Base-by-base conservation (phyloP, 345 rosid species). In the Pugionium cornutum region DNA sequence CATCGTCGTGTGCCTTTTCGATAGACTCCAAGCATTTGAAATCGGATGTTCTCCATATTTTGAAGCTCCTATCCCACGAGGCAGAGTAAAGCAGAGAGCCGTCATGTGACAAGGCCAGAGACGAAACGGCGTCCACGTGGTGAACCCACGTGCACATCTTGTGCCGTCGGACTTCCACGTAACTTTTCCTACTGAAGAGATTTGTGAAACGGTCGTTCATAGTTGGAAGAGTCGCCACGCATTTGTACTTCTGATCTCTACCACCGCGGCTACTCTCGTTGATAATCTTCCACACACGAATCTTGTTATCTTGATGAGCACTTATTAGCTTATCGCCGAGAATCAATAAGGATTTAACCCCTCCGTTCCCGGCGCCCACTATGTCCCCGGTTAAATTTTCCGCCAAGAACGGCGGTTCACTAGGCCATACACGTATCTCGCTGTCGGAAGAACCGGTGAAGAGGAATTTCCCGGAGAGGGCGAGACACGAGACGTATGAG, bases 1-100 rank as follows among this genome's bases (percentile, higher is more conserved):
- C 92, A 9, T 90, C 97, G 0, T 87, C 87, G 28, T 87, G 95
- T 0, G 95, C 92, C 10, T 76, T 69, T 6, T 55, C 68, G 0
- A 83, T 79, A 0, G 95, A 90, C 52, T 87, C 90, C 33, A 87
- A 40, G 64, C 97, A 87, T 72, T 68, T 75, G 73, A 79, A 83
- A 42, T 86, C 80, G 9, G 82, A 69, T 0, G 83, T 76, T 62
- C 87, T 72, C 97, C 97, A 90, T 8, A 84, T 76, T 69, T 90
- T 87, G 72, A 87, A 76, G 9, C 87, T 76, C 58, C 88, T 37
- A 66, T 87, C 97, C 97, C 97, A 90, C 2, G 92, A 90, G 46
- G 77, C 86, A 28, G 97, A 87, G 74, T 73, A 90, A n/a, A 90
- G 78, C 48, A 84, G 63, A 33, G 86, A 67, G 9, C 69, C 73